Conservation (phyloP, 2,329 filamentous ascomycete species). For the Fusarium illudens region DNA sequence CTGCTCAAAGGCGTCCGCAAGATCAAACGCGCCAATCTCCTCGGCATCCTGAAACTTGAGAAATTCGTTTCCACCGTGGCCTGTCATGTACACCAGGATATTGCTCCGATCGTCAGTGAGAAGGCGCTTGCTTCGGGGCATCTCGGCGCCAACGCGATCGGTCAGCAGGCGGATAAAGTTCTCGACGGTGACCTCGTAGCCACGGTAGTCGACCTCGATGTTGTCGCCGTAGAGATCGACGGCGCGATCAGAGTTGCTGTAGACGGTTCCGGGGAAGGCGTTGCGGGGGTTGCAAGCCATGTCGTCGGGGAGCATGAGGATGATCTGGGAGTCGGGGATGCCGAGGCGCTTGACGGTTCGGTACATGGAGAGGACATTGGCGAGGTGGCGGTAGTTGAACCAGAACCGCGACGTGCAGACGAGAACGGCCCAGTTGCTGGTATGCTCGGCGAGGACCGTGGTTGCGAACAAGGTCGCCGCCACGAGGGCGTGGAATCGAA, state of each 20-base stretch:
- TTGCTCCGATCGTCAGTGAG: conserved; percentile 96
- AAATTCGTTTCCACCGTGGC: conserved; percentile 97
- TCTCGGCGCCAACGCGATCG: conserved; percentile 92
- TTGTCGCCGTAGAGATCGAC: conserved; percentile 98
- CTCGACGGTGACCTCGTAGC: conserved; percentile 98
- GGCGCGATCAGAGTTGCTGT: conserved; percentile 96
- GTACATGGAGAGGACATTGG: conserved; percentile 97
- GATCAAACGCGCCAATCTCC: conserved; percentile 94
- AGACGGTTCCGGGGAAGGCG: conserved; percentile 95
- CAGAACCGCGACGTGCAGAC: conserved; percentile 98
- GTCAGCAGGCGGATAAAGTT: conserved; percentile 97
- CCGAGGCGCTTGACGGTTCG: conserved; percentile 97
- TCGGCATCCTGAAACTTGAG: conserved; percentile 98
- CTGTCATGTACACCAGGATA: conserved; percentile 98
- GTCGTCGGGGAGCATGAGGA: conserved; percentile 99
- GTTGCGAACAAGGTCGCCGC: conserved; percentile 58
- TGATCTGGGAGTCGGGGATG: conserved; percentile 98
- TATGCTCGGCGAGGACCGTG: conserved; percentile 75
- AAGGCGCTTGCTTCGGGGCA: conserved; percentile 91
- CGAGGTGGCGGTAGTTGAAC: conserved; percentile 99
- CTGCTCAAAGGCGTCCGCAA: conserved; percentile 97
- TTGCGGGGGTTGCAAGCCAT: conserved; percentile 99
- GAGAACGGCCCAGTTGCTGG: conserved; percentile 99
- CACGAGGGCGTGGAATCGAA: conserved; percentile 59
- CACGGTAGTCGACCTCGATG: conserved; percentile 97